Base-by-base conservation (phyloP, 331 rosid species). In the Rosa hybrid region DNA sequence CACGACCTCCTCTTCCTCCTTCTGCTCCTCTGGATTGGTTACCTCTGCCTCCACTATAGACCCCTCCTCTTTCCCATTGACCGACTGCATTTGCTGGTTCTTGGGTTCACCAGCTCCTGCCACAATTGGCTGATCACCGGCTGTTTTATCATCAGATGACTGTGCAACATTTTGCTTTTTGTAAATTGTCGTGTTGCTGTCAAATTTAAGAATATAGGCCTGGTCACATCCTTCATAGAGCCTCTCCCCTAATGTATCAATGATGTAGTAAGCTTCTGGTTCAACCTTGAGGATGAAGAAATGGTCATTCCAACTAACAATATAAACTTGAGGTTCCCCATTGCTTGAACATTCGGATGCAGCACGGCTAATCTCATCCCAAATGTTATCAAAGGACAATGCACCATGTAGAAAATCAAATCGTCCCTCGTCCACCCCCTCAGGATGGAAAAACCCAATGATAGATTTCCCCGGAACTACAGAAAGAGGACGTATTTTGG, bases 301-400 rank as follows among this genome's bases (percentile, higher is more conserved):
- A 86, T 96, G 99, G 77, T 96, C 99, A 76, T 96, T 96, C 99
- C 99, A 96, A 82, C 99, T 90, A 62, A 96, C 94, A 30, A 96
- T 88, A 38, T 86, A 96, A 81, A 96, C 84, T 62, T 79, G 90
- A 23, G 98, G 90, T 80, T 90, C 94, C 14, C 77, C 82, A 46
- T 77, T 86, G 59, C 79, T 65, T 16, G 80, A 74, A 80, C 90
- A 90, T 49, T 89, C 91, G 0, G 82, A 83, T 75, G 81, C 97
- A 46, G 84, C 83, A 8, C 80, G 88, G 85, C 90, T 93, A 72
- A 96, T 93, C 87, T 96, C 99, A 72, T 96, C 99, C 99, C 99
- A 96, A 50, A 96, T 96, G 89, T 90, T 93, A 81, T 96, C 99
- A 34, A 96, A 92, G 50, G 97, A 91, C 99, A 96, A 92, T 70